Conservation (phyloP, 1,139 yeast genomes). For the Diutina neorugosa region DNA sequence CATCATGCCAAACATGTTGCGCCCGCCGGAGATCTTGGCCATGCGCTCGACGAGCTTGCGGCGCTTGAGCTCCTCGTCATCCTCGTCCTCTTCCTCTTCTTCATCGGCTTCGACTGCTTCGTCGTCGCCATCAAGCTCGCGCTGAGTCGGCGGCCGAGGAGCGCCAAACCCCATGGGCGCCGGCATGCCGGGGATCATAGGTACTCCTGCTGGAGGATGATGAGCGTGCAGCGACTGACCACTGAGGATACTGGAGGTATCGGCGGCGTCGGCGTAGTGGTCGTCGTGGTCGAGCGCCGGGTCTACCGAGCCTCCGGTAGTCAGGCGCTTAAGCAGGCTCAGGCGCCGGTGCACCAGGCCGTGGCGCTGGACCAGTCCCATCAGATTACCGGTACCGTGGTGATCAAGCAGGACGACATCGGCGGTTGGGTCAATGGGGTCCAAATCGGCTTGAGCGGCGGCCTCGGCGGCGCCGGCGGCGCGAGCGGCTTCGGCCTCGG, state of each 20-base stretch:
- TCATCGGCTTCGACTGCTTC: background rate
- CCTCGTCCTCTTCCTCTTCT: conserved; percentile 14
- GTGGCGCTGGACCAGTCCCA: background rate
- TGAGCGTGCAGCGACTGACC: background rate
- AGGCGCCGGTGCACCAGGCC: background rate
- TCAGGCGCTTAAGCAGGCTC: background rate
- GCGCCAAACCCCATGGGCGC: background rate
- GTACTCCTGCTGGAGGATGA: too few species aligned
- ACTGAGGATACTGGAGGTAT: background rate
- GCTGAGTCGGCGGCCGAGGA: background rate
- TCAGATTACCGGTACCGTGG: background rate
- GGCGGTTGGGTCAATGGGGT: background rate
- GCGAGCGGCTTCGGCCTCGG: background rate
- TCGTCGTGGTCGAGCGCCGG: background rate
- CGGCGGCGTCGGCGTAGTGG: background rate
- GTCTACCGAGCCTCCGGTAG: background rate
- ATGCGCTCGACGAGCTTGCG: conserved; percentile 79
- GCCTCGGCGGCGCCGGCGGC: background rate
- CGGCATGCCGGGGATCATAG: too few species aligned
- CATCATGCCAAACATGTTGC: conserved; percentile 80
- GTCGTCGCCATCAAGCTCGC: background rate
- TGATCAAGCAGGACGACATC: background rate
- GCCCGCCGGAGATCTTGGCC: conserved; percentile 92
- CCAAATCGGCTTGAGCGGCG: background rate
- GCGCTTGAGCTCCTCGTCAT: conserved; percentile 32